Base-by-base conservation (phyloP, 2,329 filamentous ascomycete species). In the Ascochyta fabae region DNA sequence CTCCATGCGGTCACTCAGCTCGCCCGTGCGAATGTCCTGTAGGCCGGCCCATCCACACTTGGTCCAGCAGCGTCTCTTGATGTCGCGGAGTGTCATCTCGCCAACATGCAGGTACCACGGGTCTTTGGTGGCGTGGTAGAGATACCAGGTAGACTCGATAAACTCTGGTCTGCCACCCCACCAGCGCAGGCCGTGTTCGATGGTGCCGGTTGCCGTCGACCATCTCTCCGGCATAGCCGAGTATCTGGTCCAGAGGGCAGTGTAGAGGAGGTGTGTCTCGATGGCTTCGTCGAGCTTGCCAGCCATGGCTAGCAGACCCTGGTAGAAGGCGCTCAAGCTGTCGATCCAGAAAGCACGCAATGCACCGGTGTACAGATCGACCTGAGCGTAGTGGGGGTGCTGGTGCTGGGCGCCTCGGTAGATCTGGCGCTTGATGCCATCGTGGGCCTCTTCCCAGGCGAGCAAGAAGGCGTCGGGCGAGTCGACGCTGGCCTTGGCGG, bases 101-200 rank as follows among this genome's bases (percentile, higher is more conserved):
- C 93, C 95, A 19, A 96, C 90, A 71, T 97, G 89, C 4, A 98
- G 81, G 76, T 97, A 98, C 93, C 94, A 99, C 0, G 93, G 93
- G 73, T 99, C 95, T 66, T 88, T 86, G 0, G 95, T 98, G 2
- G 94, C 93, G 46, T 90, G 88, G 73, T 96, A 98, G n/a, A 99
- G 81, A 70, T 98, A 91, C 77, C 96, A 99, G 0, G 91, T 96
- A 1, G 92, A 97, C 77, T 99, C 95, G 64, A 97, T 92, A 71
- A 98, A 98, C 74, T 99, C 95, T 5, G 95, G 95, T 23, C 95
- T 86, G 22, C 96, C 91, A 10, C 92, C 92, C 90, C 96, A 99
- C 92, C 95, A 98, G 10, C 89, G 87, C 24, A 98, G 85, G 9
- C 92, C 91, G 16, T 88, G 87, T 71, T 98, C 95, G 42, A 98